Conservation (phyloP, 805 yeast species). For the Starmerella floris region DNA sequence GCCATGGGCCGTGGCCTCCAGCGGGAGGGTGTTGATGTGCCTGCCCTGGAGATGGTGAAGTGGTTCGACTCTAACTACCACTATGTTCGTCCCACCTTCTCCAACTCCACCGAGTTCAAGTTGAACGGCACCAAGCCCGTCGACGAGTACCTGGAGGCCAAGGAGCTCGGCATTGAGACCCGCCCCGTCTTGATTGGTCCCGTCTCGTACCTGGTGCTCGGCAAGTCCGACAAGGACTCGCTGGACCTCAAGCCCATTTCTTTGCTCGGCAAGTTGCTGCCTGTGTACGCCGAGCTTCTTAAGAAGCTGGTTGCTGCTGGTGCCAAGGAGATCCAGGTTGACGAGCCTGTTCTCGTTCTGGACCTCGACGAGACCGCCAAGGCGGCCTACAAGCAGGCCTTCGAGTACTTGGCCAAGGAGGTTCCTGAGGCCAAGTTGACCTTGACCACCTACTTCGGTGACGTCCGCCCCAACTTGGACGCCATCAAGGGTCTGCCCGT, state of each 20-base stretch:
- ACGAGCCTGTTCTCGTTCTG: slow-evolving; percentile 92
- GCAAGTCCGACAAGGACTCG: slow-evolving; percentile 98
- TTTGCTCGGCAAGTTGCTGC: slow-evolving; percentile 75
- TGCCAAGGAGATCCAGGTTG: slow-evolving; percentile 88
- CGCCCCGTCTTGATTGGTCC: slow-evolving; percentile 98
- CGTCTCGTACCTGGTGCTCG: slow-evolving; percentile 82
- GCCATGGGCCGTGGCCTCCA: slow-evolving; percentile 99
- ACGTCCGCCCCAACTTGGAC: slow-evolving; percentile 87
- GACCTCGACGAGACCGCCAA: slow-evolving; percentile 77
- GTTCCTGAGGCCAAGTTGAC: slow-evolving; percentile 65
- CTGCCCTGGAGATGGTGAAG: slow-evolving; percentile 97
- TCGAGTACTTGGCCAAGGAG: slow-evolving; percentile 54
- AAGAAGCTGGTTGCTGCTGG: slow-evolving; percentile 85
- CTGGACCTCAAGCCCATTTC: slow-evolving; percentile 87
- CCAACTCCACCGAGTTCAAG: slow-evolving; percentile 88
- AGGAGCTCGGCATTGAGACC: slow-evolving; percentile 88
- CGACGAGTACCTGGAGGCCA: slow-evolving; percentile 95
- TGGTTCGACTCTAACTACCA: slow-evolving; percentile 99
- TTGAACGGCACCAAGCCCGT: slow-evolving; percentile 94
- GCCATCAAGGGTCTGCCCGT: slow-evolving; percentile 87
- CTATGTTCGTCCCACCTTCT: slow-evolving; percentile 98
- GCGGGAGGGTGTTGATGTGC: slow-evolving; percentile 93
- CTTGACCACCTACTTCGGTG: slow-evolving; percentile 93
- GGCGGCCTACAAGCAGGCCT: slow-evolving; percentile 81
- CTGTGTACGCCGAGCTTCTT: slow-evolving; percentile 83